Conservation (phyloP, 2,329 filamentous ascomycete species). For the Huntiella savannae region DNA sequence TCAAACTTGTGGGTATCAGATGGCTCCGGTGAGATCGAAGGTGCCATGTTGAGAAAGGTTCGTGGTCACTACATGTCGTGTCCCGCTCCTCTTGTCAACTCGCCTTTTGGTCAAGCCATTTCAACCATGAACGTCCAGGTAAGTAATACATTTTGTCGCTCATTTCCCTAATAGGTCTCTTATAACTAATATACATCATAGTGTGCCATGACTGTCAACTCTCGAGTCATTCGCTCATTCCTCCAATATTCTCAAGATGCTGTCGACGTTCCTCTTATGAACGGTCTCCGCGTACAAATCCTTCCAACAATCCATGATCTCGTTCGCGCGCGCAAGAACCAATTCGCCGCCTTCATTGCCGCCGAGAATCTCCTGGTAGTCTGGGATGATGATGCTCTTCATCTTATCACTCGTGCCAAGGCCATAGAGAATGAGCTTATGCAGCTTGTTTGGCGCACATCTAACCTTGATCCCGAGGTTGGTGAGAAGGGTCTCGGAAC, state of each 20-base stretch:
- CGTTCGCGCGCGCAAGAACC: slow-evolving; percentile 52
- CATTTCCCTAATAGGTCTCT: background rate
- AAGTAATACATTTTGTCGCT: no score
- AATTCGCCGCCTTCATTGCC: slow-evolving; percentile 63
- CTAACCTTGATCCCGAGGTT: slow-evolving; percentile 34
- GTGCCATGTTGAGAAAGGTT: slow-evolving; percentile 50
- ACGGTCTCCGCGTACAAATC: slow-evolving; percentile 60
- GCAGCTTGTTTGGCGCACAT: slow-evolving; percentile 54
- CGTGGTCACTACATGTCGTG: slow-evolving; percentile 55
- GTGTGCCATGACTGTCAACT: slow-evolving; percentile 68
- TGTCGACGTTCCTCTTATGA: slow-evolving; percentile 55
- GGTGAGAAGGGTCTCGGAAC: slow-evolving; percentile 13
- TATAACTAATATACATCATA: slow-evolving; percentile 17
- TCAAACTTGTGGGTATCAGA: slow-evolving; percentile 56
- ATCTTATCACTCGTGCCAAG: slow-evolving; percentile 49
- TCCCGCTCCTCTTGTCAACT: slow-evolving; percentile 43
- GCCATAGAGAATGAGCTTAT: slow-evolving; percentile 59
- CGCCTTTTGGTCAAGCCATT: slow-evolving; percentile 44
- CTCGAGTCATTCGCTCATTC: slow-evolving; percentile 60
- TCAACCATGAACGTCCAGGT: slow-evolving; percentile 54
- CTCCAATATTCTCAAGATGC: slow-evolving; percentile 54
- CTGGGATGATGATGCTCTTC: slow-evolving; percentile 64
- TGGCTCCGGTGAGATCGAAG: slow-evolving; percentile 47
- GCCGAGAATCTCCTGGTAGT: slow-evolving; percentile 53
- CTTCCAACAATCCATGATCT: slow-evolving; percentile 53